Conservation (phyloP, 768 basidiomycete genomes). For the Pisolithus sp. region DNA sequence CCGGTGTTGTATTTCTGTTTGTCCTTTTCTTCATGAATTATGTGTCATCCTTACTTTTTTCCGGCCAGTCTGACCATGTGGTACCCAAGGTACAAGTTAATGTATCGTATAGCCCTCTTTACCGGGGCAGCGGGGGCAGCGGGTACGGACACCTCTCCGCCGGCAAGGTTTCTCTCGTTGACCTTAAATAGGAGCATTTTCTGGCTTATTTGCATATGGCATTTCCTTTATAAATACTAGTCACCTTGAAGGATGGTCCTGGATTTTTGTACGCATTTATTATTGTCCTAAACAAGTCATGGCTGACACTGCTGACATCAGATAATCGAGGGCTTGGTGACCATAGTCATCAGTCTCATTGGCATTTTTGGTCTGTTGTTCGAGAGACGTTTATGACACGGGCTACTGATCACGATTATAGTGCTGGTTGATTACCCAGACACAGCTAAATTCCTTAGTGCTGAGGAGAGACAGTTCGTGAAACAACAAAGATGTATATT, state of each 20-base stretch:
- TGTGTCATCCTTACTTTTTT: background rate
- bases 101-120: constrained; percentile 52
- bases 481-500: constrained; percentile 47
- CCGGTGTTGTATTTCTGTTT: constrained; percentile 66
- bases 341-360: constrained; percentile 47
- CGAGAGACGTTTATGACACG: background rate
- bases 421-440: constrained; percentile 57
- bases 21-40: constrained; percentile 5
- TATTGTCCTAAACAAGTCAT: background rate
- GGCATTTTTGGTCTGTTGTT: constrained; percentile 40
- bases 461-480: constrained; percentile 51
- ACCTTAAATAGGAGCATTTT: constrained; percentile 35
- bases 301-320: constrained; percentile 12
- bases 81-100: constrained; percentile 54
- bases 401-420: constrained; percentile 11
- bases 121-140: constrained; percentile 55
- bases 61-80: constrained; percentile 46
- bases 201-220: constrained; percentile 46
- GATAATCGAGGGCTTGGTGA: constrained; percentile 60
- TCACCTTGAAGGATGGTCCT: constrained; percentile 49
- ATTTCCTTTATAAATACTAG: constrained; percentile 43
- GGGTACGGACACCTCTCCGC: constrained; percentile 19
- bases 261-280: constrained; percentile 45
- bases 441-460: constrained; percentile 54
- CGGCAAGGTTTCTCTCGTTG: background rate